Evolutionary conservation across 495 filamentous ascomycete species (phyloP).

Genomic region (Aspergillus haitiensis): DNA sequence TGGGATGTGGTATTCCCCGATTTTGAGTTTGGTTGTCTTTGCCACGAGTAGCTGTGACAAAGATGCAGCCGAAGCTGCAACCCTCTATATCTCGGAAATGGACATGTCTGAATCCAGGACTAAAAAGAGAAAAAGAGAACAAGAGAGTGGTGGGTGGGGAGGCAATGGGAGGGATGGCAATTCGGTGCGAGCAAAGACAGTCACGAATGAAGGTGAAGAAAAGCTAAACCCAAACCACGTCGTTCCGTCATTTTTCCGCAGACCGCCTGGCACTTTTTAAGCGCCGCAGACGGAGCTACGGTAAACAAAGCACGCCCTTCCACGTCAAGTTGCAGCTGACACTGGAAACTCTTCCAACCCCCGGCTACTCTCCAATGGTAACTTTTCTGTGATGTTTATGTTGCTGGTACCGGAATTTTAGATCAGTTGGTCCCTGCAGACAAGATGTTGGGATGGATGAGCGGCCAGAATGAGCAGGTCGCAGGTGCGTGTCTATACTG

Average conservation of each 20-base stretch:
- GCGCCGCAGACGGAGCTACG: conserved; percentile 14
- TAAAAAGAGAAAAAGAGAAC: too few species aligned
- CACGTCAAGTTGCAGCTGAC: conserved; percentile 29
- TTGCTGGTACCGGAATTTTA: conserved; percentile 17
- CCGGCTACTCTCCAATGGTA: conserved; percentile 21
- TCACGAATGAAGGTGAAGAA: conserved; percentile 6
- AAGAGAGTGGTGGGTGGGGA: too few species aligned
- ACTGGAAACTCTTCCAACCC: conserved; percentile 3
- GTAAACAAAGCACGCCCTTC: conserved; percentile 38
- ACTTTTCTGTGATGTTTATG: conserved; percentile 21
- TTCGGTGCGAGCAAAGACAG: too few species aligned
- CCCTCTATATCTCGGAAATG: conserved; percentile 36
- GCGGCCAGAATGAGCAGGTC: conserved; percentile 28
- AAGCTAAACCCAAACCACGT: conserved; percentile 3
- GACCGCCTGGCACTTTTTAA: conserved; percentile 26
- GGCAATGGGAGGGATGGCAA: too few species aligned
- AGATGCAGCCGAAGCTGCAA: conserved; percentile 46
- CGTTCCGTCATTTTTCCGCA: conserved; percentile 22
- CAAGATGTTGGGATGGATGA: conserved; percentile 37
- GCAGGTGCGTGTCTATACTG: conserved; percentile 31
- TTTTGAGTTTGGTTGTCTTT: conserved; percentile 27
- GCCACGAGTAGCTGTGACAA: conserved; percentile 35
- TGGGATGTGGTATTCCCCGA: conserved; percentile 26
- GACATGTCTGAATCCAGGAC: conserved; percentile 23
- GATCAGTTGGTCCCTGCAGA: conserved; percentile 20